Conservation (phyloP, 768 basidiomycete species). For the Mycena alexandri region DNA sequence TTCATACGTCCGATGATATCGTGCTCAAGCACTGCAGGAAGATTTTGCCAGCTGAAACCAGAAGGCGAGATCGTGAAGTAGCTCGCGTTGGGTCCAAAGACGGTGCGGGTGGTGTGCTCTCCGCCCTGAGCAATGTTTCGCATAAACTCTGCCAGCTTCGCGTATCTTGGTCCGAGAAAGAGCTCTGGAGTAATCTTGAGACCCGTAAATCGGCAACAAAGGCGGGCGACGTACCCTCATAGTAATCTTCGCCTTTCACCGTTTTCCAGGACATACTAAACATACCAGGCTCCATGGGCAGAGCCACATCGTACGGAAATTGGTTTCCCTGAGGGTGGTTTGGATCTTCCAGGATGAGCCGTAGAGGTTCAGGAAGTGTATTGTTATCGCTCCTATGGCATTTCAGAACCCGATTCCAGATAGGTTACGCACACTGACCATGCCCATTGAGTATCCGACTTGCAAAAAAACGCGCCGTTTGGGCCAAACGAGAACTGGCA, state of each 20-base stretch:
- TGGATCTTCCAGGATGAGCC: conserved; percentile 35
- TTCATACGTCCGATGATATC: conserved; percentile 27
- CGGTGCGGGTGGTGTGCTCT: conserved; percentile 33
- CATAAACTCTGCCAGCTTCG: conserved; percentile 36
- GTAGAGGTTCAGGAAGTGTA: conserved; percentile 31
- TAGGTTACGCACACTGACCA: conserved; percentile 18
- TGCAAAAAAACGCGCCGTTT: conserved; percentile 31
- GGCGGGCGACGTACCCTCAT: conserved; percentile 28
- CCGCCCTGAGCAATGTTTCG: conserved; percentile 26
- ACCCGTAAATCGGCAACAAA: not conserved
- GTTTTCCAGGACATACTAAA: conserved; percentile 35
- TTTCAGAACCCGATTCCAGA: no score
- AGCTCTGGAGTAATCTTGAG: conserved; percentile 19
- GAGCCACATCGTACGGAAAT: conserved; percentile 35
- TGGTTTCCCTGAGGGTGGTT: conserved; percentile 35
- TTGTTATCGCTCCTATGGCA: conserved; percentile 31
- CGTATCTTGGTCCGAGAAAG: conserved; percentile 34
- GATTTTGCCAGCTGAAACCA: conserved; percentile 34
- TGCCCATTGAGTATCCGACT: conserved; percentile 25
- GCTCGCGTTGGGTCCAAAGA: conserved; percentile 34
- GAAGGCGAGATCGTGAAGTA: conserved; percentile 23
- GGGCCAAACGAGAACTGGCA: conserved; percentile 39
- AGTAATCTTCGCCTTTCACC: conserved; percentile 30
- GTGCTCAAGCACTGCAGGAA: conserved; percentile 26
- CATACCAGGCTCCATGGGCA: conserved; percentile 28